Base-by-base conservation (phyloP, 805 yeast species). In the Vanderwaltozyma tropicalis region DNA sequence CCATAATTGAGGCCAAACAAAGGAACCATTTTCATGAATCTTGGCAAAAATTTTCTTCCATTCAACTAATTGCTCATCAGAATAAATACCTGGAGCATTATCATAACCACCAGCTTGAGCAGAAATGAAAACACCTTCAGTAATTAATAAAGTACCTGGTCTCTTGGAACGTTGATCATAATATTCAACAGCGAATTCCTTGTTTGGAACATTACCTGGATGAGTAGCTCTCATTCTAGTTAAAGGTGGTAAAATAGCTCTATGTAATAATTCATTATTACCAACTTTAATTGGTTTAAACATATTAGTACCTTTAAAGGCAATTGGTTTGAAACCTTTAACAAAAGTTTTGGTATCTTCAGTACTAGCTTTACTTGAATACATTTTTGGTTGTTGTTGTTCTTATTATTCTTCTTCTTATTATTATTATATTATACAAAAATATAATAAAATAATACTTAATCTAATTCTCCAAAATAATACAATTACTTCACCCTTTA, bases 41-140 rank as follows among this genome's bases (percentile, higher is more conserved):
- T 55, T 61, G 25, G 68, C 67, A 36, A 63, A 64, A 40, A 76
- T 63, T 40, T 62, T 55, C 42, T 63, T 65, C 78, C 80, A 76
- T 3, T 64, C 67, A 17, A 46, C 50, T 18, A 62, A 62, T 44
- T 76, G 80, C 20, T 60, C 53, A 5, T 67, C 66, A 19, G 57
- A 63, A 55, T 62, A 66, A 37, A 75, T 64, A 45, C 76, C 76
- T 18, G 81, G 78, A 2, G 61, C 68, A 18, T 53, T 39, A 9
- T 51, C 53, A 41, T 60, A 64, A 16, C 69, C 61, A 32, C 76
- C 70, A 16, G 61, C 56, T 36, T 50, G 55, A 1, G 55, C 47
- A 11, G 74, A 57, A 14, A 68, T 65, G 45, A 63, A 66, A 1
- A 78, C 68, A 5, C 75, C 84, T 52, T 79, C 86, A 3, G 78